Evolutionary conservation across 1,284 basidiomycete species (phyloP), one percentile per base, ranked within the genome.

Genomic region (Boletellus sp.): DNA sequence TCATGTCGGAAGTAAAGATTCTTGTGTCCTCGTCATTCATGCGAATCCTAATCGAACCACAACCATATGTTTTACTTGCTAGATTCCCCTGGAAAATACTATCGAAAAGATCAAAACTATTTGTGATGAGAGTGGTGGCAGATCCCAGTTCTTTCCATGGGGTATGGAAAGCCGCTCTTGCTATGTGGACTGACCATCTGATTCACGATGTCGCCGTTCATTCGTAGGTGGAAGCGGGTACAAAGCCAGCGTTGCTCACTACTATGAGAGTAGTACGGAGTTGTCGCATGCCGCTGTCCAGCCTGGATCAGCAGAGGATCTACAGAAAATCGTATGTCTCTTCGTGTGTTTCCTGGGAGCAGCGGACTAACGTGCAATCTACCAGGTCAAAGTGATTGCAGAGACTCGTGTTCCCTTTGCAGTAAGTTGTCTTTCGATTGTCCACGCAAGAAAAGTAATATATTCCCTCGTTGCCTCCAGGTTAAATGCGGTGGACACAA

Each of bases 261-360:
- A 42, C 36, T 52, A 51, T 8, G 54, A 52, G 18, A 55, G 54
- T 15, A 56, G 54, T 13, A 33, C 54, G 10, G 44, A 56, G 16
- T 44, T 52, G 35, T 43, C 54, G 11, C 19, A 28, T 16, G 51
- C 35, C 36, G 54, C 54, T 22, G 54, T 55, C 28, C 54, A 55
- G 28, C 54, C 54, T 19, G 54, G 54, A 30, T 43, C 40, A 6
- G 26, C 21, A 4, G 19, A 44, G 11, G 54, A 52, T 47, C 13
- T 55, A 37, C 44, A 45, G n/a, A n/a, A 16, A 12, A 50, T 45
- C 8, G 42, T 51, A 26, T 32, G 42, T 39, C 26, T 36, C 24
- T 33, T 19, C 7, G 16, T 19, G 7, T 15, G 18, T n/a, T 22
- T 2, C 3, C 5, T n/a, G 12, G 16, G 16, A 28, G 28, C 24